Base-by-base conservation (phyloP, 805 yeast genomes). In the Isabelozyma rhagii region DNA sequence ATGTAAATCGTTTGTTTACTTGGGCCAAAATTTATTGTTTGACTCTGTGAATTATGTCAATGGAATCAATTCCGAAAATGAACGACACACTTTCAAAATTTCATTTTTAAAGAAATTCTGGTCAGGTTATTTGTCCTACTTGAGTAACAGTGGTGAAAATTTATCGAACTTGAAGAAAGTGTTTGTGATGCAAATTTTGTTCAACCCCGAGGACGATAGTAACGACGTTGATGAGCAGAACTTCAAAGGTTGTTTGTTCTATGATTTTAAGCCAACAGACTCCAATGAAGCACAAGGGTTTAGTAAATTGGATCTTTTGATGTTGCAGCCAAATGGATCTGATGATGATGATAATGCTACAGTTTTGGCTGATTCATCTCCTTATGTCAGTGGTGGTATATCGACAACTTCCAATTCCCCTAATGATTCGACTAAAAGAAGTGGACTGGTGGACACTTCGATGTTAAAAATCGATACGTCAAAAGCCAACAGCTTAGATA, bases 361-460 rank as follows among this genome's bases (percentile, higher is more conserved):
- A 1, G 74, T 71, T 7, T 43, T 72, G 9, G 78, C 75, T 1
- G 68, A 70, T 43, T 67, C 77, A 2, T 72, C 77, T 7, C 78
- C 78, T 0, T 52, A 54, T 13, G 64, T 62, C 6, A 14, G 41
- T 14, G 41, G 15, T 13, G 10, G 10, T 13, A 9, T 10, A 4
- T 31, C n/a, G n/a, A 31, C 36, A 31, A 10, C 36, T 9, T 34
- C 47, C 13, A 54, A 48, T 11, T 53, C 61, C 25, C 61, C 64
- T 3, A 49, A 36, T 7, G 45, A 31, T 6, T 31, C 36, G 5
- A 31, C n/a, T 13, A 31, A 31, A 8, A 31, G 36, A 31, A 31
- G 10, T 8, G n/a, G 36, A 31, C 36, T 31, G 36, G 36, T 31
- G 5, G 14, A 34, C 13, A 15, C 43, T 29, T 7, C 43, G 14